These are phyloP conservation scores for Aspergillus sparsus DNA, from an alignment of 495 filamentous ascomycete species.

Conservation along the genomic window DNA sequence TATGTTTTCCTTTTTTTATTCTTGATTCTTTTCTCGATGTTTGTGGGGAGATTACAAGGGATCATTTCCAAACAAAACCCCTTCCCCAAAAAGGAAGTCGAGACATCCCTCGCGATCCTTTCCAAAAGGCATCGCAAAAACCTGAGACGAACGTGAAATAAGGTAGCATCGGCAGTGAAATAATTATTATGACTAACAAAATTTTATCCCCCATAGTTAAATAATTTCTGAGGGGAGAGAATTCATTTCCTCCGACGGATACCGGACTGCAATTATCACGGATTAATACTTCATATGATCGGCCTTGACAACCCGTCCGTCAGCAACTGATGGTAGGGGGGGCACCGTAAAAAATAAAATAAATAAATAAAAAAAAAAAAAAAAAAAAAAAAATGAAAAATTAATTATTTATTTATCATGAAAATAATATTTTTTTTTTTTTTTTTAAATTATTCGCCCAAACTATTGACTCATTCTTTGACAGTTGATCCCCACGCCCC, in stretches of 20 bases:
- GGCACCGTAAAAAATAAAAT: neutral
- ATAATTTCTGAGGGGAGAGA: neutral
- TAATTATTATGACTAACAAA: neutral
- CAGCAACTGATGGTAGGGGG: slow-evolving; percentile 4
- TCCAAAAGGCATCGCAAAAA: neutral
- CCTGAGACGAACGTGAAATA: slow-evolving; percentile 1
- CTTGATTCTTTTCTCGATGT: too few species aligned
- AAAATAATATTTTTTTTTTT: neutral
- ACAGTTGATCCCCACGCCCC: slow-evolving; percentile 24
- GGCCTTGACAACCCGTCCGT: neutral
- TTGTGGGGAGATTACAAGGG: too few species aligned
- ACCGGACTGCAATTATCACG: neutral
- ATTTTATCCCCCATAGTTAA: neutral
- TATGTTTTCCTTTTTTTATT: too few species aligned
- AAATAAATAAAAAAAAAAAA: slow-evolving; percentile 8
- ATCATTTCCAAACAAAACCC: neutral
- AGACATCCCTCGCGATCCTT: neutral
- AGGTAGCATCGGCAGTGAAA: neutral
- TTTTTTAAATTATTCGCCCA: slow-evolving; percentile 1
- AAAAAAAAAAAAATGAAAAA: slow-evolving; percentile 3
- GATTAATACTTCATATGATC: slow-evolving; percentile 9
- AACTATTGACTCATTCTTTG: slow-evolving; percentile 20
- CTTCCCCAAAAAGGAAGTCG: neutral
- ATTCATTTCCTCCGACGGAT: neutral
- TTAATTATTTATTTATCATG: slow-evolving; percentile 2